Evolutionary conservation across 176 grass and related monocot species (phyloP).

Genomic region (Hordeum vulgare): DNA sequence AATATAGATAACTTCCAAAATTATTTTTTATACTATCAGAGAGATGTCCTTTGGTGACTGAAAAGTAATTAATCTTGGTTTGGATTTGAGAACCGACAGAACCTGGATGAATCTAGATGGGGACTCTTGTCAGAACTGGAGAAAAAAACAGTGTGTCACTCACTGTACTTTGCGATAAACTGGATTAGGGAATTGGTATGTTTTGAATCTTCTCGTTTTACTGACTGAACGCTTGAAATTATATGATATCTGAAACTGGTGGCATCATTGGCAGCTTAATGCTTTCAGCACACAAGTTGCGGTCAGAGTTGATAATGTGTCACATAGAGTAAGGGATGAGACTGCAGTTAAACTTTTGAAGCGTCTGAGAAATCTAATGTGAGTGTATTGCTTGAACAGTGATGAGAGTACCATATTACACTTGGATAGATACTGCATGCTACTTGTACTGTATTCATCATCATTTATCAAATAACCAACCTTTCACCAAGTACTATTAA

Average conservation of each 20-base stretch:
- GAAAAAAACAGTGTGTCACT: constrained; percentile 64
- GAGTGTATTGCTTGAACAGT: constrained; percentile 30
- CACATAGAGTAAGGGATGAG: constrained; percentile 57
- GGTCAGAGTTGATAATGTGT: constrained; percentile 45
- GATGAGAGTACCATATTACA: constrained; percentile 4
- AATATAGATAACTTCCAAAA: background rate
- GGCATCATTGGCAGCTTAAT: constrained; percentile 63
- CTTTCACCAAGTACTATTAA: constrained; percentile 17
- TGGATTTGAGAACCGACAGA: constrained; percentile 41
- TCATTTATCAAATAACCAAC: background rate
- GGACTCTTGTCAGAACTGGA: constrained; percentile 52
- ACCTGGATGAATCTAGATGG: constrained; percentile 61
- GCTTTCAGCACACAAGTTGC: constrained; percentile 80
- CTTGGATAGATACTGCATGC: constrained; percentile 16
- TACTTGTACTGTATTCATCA: constrained; percentile 3
- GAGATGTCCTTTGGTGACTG: constrained; percentile 12
- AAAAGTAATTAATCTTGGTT: constrained; percentile 27
- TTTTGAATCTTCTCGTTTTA: constrained; percentile 10
- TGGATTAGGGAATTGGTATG: constrained; percentile 96
- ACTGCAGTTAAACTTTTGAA: constrained; percentile 64
- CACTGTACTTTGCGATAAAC: constrained; percentile 88
- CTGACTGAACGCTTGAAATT: constrained; percentile 1
- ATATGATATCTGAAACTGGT: constrained; percentile 29
- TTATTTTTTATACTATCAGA: constrained; percentile 2
- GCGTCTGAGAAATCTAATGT: constrained; percentile 87